These are phyloP conservation scores for Penicillium frequentans DNA, from an alignment of 2,329 filamentous ascomycete genomes.

Conservation along the genomic window DNA sequence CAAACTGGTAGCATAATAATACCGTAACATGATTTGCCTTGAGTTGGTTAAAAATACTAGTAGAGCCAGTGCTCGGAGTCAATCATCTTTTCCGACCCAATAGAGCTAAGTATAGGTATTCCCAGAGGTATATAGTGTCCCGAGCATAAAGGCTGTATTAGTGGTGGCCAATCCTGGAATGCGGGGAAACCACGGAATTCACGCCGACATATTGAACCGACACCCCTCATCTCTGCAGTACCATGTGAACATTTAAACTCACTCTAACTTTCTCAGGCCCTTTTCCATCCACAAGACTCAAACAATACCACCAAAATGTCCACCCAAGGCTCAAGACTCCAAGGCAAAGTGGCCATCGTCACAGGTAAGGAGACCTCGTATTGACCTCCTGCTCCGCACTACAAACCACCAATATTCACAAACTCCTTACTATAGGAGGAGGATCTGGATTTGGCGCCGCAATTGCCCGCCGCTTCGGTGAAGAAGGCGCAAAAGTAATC, in stretches of 20 bases:
- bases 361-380: constrained; percentile 37
- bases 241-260: background rate
- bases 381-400: background rate
- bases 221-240: background rate
- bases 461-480: constrained; percentile 39
- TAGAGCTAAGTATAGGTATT: too few relatives aligned
- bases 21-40: too few relatives aligned
- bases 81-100: too few relatives aligned
- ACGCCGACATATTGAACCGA: background rate
- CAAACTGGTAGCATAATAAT: too few relatives aligned
- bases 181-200: constrained; percentile 2
- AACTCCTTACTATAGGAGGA: constrained; percentile 26
- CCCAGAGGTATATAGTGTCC: background rate
- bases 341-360: constrained; percentile 48
- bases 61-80: too few relatives aligned
- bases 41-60: too few relatives aligned
- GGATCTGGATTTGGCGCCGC: constrained; percentile 46
- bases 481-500: constrained; percentile 45
- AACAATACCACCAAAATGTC: constrained; percentile 7
- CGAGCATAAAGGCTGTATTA: background rate
- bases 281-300: background rate
- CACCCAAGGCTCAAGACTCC: constrained; percentile 32
- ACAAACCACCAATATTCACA: background rate
- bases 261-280: background rate
- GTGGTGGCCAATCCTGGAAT: background rate